These are phyloP conservation scores for Colletotrichum tropicicola DNA, from an alignment of 2,329 filamentous ascomycete species.

Conservation along the genomic window DNA sequence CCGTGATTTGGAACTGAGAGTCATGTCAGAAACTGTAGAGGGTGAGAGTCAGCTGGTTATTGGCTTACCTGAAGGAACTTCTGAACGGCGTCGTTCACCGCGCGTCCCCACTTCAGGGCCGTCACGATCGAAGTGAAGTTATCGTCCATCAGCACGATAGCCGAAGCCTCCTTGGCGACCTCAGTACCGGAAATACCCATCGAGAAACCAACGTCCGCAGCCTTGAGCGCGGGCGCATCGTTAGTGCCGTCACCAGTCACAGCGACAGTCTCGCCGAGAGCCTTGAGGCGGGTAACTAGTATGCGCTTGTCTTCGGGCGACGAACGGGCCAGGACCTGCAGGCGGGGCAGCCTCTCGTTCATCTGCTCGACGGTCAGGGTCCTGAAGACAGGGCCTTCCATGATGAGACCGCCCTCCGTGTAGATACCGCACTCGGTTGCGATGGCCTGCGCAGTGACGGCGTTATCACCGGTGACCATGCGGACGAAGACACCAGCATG, in stretches of 20 bases:
- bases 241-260: conserved; percentile 75
- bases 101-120: conserved; percentile 74
- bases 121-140: conserved; percentile 74
- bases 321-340: conserved; percentile 64
- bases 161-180: conserved; percentile 74
- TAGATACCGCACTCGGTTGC: conserved; percentile 72
- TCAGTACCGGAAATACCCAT: conserved; percentile 75
- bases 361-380: conserved; percentile 62
- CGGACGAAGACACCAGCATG: conserved; percentile 73
- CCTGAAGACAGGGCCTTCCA: conserved; percentile 71
- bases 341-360: conserved; percentile 58
- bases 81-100: conserved; percentile 73
- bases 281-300: conserved; percentile 63
- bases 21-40: conserved; percentile 16
- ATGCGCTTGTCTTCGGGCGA: conserved; percentile 69
- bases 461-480: conserved; percentile 79
- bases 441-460: conserved; percentile 69
- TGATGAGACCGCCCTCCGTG: conserved; percentile 68
- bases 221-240: conserved; percentile 71
- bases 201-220: conserved; percentile 73
- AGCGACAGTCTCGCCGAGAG: conserved; percentile 65
- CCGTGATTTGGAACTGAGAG: conserved; percentile 69
- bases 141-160: conserved; percentile 73
- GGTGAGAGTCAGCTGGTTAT: neutral
- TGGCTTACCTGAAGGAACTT: conserved; percentile 68